Evolutionary conservation across 2,329 filamentous ascomycete genomes (phyloP).

Genomic region (Zalaria obscura): DNA sequence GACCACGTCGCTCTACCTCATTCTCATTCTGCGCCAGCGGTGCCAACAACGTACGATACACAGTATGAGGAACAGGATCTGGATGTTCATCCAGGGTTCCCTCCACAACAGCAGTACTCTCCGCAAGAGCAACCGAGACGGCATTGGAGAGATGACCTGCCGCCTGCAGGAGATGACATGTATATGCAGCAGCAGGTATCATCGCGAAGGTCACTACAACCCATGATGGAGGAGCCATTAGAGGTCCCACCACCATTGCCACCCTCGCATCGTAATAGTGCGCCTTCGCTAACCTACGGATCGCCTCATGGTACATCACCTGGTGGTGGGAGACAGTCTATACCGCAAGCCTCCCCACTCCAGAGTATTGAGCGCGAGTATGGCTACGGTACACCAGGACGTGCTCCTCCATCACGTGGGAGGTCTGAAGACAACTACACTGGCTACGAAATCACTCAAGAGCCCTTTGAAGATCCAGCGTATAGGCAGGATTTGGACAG

Average conservation of each 20-base stretch:
- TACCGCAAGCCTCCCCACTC: slow-evolving; percentile 14
- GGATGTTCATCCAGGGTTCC: not conserved
- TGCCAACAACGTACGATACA: slow-evolving; percentile 44
- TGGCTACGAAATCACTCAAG: not conserved
- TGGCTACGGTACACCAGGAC: slow-evolving; percentile 1
- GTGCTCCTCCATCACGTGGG: not conserved
- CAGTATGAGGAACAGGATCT: slow-evolving; percentile 6
- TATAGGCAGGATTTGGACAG: not conserved
- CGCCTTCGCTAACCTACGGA: slow-evolving; percentile 9
- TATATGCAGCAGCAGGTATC: slow-evolving; percentile 8
- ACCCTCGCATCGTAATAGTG: slow-evolving; percentile 21
- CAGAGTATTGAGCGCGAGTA: slow-evolving; percentile 16
- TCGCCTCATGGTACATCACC: not conserved
- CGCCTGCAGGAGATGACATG: slow-evolving; percentile 14
- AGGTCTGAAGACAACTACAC: not conserved
- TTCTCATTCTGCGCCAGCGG: slow-evolving; percentile 29
- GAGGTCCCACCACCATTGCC: slow-evolving; percentile 24
- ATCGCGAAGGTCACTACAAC: slow-evolving; percentile 33
- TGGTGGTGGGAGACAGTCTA: not conserved
- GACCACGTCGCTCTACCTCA: slow-evolving; percentile 21
- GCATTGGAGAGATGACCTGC: slow-evolving; percentile 12
- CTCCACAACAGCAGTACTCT: not conserved
- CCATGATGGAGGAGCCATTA: slow-evolving; percentile 54
- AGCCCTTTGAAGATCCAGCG: not conserved
- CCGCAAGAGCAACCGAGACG: slow-evolving; percentile 14